These are phyloP conservation scores for Lycium ferocissimum DNA, from an alignment of 257 asterid genomes.

Conservation along the genomic window DNA sequence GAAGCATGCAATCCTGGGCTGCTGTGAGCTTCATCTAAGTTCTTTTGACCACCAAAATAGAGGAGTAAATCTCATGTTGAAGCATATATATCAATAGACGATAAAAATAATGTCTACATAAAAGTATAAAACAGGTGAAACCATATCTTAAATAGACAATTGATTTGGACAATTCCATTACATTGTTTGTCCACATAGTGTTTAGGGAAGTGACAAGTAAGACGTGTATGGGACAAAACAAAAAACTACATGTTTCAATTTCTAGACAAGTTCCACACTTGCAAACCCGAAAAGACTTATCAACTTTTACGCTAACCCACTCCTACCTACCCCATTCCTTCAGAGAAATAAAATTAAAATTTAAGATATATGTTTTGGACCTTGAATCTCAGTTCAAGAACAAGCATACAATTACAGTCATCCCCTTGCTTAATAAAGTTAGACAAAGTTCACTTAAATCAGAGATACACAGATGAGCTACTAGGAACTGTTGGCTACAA, in stretches of 20 bases:
- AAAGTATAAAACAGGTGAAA: neutral
- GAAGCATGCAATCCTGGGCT: constrained; percentile 95
- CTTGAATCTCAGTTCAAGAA: too few relatives aligned
- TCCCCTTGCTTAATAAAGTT: constrained; percentile 14
- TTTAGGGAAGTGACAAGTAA: constrained; percentile 1
- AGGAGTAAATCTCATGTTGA: constrained; percentile 16
- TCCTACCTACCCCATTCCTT: neutral
- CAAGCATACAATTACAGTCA: neutral
- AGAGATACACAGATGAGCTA: constrained; percentile 13
- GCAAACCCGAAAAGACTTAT: neutral
- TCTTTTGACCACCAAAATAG: constrained; percentile 56
- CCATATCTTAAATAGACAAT: neutral
- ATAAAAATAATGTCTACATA: neutral
- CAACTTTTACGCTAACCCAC: neutral
- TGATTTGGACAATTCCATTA: neutral
- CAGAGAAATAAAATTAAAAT: too few relatives aligned
- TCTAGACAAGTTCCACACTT: constrained; percentile 4
- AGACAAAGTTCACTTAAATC: constrained; percentile 8
- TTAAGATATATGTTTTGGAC: too few relatives aligned
- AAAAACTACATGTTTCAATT: neutral
- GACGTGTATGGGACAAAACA: neutral
- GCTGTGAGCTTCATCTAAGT: constrained; percentile 76
- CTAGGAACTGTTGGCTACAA: neutral
- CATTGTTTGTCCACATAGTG: neutral
- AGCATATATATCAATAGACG: neutral